Base-by-base conservation (phyloP, 2,329 filamentous ascomycete genomes). In the Fusarium tupiense region DNA sequence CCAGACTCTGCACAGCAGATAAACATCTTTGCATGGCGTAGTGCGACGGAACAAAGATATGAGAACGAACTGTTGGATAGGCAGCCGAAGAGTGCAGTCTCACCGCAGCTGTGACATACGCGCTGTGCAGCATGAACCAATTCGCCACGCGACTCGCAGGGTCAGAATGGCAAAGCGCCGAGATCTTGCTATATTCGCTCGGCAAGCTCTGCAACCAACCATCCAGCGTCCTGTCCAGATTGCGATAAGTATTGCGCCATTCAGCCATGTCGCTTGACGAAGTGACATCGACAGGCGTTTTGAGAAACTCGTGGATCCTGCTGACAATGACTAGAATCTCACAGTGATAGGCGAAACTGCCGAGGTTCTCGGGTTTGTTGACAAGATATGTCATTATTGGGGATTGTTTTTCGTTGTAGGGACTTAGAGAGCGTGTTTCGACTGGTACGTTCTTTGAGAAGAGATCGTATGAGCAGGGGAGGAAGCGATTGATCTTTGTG, bases 91-190 rank as follows among this genome's bases (percentile, higher is more conserved):
- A 85, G 64, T 86, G 84, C n/a, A 86, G 76, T 2, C 84, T 81
- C 7, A 86, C 83, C 11, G 84, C 84, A 6, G 83, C 80, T 1
- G 83, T 84, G 19, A 86, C 84, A 52, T 85, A 86, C 13, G 84
- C 84, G 71, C 84, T 85, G 33, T 86, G 84, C 14, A 86, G 77
- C 83, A 85, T 84, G 66, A 85, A 85, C 84, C 84, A 85, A 69
- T 85, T 85, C n/a, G 84, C 84, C 4, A 85, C 84, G 4, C 84
- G 82, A 59, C 84, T 85, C 5, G 84, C 84, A 7, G 84, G 84
- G 24, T 85, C 84, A 10, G 84, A 85, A 73, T 86, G 84, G 44
- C 84, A 86, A 17, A 86, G 77, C 4, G 84, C 83, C 13, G 83
- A 85, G 31, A 86, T 85, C n/a, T 82, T 83, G 78, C 83, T 82